Percentiles rank a stretch among this genome's conserved stretches.
Conservation (phyloP, 164 flowering plant genomes). For the Vitis amurensis region DNA sequence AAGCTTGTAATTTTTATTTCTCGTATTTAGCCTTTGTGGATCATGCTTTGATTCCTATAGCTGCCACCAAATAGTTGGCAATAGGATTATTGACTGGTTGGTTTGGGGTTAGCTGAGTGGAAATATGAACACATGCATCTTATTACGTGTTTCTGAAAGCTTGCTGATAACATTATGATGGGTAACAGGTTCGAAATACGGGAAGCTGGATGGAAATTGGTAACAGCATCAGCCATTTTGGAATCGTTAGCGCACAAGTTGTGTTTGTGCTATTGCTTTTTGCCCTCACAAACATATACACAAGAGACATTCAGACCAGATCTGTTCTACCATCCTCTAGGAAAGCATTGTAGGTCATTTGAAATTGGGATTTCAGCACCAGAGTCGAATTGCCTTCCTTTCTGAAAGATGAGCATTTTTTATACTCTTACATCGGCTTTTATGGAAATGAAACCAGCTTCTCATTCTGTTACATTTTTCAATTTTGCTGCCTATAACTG, state of each 20-base stretch:
- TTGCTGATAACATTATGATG: constrained; percentile 10
- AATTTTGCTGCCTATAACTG: not conserved
- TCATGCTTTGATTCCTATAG: too few relatives aligned
- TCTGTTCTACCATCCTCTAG: constrained; percentile 32
- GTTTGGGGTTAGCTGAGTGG: too few relatives aligned
- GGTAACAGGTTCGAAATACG: constrained; percentile 70
- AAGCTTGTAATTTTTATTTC: too few relatives aligned
- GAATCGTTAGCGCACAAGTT: constrained; percentile 95
- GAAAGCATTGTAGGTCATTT: constrained; percentile 45
- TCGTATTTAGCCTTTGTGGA: too few relatives aligned
- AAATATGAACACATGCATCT: too few relatives aligned
- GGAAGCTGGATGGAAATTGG: constrained; percentile 99
- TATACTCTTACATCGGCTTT: not conserved
- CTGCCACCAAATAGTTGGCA: too few relatives aligned
- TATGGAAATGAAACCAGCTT: not conserved
- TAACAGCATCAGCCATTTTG: constrained; percentile 98
- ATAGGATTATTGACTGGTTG: too few relatives aligned
- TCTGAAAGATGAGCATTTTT: not conserved
- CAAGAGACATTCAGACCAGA: constrained; percentile 63
- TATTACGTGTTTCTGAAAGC: not conserved
- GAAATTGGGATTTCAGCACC: not conserved
- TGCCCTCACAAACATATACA: constrained; percentile 86
- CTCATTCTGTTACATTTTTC: not conserved
- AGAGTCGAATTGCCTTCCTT: not conserved
- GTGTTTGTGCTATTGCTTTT: constrained; percentile 88